Percentiles rank a stretch among this genome's conserved stretches.
These are phyloP conservation scores for Crithidia expoeki DNA, from an alignment of 208 protist species.

Conservation along the genomic window DNA sequence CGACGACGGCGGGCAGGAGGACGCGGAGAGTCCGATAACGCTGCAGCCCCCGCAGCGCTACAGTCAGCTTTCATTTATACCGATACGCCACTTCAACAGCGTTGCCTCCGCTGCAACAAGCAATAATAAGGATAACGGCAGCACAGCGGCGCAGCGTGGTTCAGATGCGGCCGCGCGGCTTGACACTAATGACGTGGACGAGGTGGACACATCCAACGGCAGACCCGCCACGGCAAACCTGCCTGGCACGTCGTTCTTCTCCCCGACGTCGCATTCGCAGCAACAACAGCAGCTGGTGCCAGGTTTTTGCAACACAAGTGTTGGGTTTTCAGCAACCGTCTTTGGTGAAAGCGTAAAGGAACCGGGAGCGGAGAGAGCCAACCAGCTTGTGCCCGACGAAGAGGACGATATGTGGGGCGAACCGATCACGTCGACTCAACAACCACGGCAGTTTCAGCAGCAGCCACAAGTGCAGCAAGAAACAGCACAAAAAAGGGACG, in stretches of 20 bases:
- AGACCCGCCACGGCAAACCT: background rate
- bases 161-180: background rate
- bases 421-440: slow-evolving; percentile 15
- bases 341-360: slow-evolving; percentile 13
- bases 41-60: slow-evolving; percentile 2
- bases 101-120: background rate
- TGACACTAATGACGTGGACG: slow-evolving; percentile 2
- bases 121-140: background rate
- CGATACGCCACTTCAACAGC: background rate
- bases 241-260: slow-evolving; percentile 2
- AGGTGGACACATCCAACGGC: background rate
- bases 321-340: background rate
- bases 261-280: background rate
- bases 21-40: slow-evolving; percentile 11
- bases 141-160: background rate
- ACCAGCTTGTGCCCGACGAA: background rate
- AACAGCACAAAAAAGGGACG: background rate
- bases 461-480: background rate
- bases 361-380: background rate
- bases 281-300: background rate
- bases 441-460: background rate
- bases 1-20: background rate
- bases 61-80: background rate
- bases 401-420: slow-evolving; percentile 19
- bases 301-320: background rate